Conservation (phyloP, 2,329 filamentous ascomycete species). For the Hymenoscyphus linearis region DNA sequence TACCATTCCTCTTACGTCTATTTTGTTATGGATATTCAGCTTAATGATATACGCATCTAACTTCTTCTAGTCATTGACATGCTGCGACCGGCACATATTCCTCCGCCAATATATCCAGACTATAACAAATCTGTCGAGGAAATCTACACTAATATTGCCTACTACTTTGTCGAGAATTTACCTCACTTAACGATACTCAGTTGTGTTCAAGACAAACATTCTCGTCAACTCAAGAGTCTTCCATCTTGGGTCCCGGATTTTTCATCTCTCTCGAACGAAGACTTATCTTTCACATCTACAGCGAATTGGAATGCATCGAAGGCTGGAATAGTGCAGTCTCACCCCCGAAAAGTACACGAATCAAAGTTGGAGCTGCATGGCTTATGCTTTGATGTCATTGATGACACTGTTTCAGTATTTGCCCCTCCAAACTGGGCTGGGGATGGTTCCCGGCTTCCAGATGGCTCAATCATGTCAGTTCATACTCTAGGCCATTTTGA, state of each 20-base stretch:
- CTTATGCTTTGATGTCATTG: slow-evolving; percentile 8
- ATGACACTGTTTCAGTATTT: slow-evolving; percentile 6
- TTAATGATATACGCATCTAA: neutral
- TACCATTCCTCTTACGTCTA: neutral
- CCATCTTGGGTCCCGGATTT: slow-evolving; percentile 17
- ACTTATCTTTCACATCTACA: slow-evolving; percentile 6
- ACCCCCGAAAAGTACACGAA: neutral
- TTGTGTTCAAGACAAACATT: slow-evolving; percentile 9
- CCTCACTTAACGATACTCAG: slow-evolving; percentile 9
- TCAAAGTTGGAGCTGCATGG: slow-evolving; percentile 4
- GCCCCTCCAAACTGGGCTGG: slow-evolving; percentile 7
- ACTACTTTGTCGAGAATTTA: slow-evolving; percentile 7
- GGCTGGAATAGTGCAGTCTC: slow-evolving; percentile 3
- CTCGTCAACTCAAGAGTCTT: slow-evolving; percentile 7
- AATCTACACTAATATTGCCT: slow-evolving; percentile 9
- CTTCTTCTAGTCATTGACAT: slow-evolving; percentile 5
- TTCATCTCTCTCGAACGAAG: slow-evolving; percentile 6
- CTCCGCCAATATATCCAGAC: slow-evolving; percentile 10
- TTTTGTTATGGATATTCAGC: neutral
- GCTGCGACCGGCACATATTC: slow-evolving; percentile 5
- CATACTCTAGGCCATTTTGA: slow-evolving; percentile 10
- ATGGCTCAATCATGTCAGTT: slow-evolving; percentile 8
- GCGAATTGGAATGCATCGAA: slow-evolving; percentile 10
- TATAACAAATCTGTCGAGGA: slow-evolving; percentile 12
- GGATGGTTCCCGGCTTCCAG: slow-evolving; percentile 4